Evolutionary conservation across 2,329 filamentous ascomycete genomes (phyloP).

Genomic region (Onygena corvina): DNA sequence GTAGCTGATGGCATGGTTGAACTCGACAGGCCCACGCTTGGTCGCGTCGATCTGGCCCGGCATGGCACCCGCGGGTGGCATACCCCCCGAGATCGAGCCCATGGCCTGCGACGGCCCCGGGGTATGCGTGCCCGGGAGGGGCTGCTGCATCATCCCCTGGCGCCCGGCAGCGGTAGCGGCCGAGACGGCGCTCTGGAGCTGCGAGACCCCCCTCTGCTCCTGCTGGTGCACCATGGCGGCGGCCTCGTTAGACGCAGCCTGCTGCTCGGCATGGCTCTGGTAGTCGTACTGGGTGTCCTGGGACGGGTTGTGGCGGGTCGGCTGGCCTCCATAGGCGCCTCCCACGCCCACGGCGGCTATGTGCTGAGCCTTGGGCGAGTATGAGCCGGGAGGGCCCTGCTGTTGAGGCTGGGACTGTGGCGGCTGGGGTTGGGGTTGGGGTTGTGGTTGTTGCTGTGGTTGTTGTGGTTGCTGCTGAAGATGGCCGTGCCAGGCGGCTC

Average conservation of each 20-base stretch:
- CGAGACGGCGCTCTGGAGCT: conserved; percentile 53
- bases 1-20: conserved; percentile 98
- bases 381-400: conserved; percentile 21
- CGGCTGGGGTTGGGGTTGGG: conserved; percentile 22
- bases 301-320: conserved; percentile 26
- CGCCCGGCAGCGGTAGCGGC: conserved; percentile 42
- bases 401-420: conserved; percentile 18
- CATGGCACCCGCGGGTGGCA: conserved; percentile 44
- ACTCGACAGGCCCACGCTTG: conserved; percentile 88
- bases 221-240: conserved; percentile 45
- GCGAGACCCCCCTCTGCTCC: conserved; percentile 54
- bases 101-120: conserved; percentile 40
- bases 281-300: conserved; percentile 36
- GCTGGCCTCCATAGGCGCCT: too few species aligned
- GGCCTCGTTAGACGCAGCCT: conserved; percentile 33
- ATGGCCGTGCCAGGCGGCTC: conserved; percentile 29
- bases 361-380: conserved; percentile 33
- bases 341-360: conserved; percentile 23
- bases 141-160: conserved; percentile 40
- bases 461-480: conserved; percentile 19
- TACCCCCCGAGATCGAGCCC: conserved; percentile 51
- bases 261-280: conserved; percentile 34
- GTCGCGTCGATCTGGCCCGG: conserved; percentile 49
- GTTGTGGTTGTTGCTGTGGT: conserved; percentile 3
- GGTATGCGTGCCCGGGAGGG: conserved; percentile 33